Evolutionary conservation across 345 rosid species (phyloP).

Genomic region (Camelina sativa): DNA sequence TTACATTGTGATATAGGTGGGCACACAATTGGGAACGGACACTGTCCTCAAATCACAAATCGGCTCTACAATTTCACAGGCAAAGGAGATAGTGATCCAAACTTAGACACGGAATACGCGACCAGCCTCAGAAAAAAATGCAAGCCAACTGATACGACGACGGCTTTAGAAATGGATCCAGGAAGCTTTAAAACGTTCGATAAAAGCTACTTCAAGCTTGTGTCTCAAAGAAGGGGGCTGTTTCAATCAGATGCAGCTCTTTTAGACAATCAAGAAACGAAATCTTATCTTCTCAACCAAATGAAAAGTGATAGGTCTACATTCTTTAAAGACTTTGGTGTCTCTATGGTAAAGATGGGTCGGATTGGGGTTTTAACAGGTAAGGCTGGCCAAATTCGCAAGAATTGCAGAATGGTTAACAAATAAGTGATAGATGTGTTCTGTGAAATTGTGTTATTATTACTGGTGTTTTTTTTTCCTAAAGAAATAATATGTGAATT

Average conservation of each 20-base stretch:
- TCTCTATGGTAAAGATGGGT: constrained; percentile 76
- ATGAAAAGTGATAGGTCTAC: constrained; percentile 31
- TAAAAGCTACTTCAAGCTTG: constrained; percentile 49
- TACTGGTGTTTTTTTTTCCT: background rate
- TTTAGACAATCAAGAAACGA: constrained; percentile 52
- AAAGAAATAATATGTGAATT: background rate
- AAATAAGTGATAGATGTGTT: background rate
- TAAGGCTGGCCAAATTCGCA: constrained; percentile 56
- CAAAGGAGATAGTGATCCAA: constrained; percentile 58
- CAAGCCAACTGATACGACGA: constrained; percentile 50
- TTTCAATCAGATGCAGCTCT: constrained; percentile 72
- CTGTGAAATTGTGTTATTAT: background rate
- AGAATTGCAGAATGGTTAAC: constrained; percentile 60
- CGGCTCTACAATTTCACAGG: constrained; percentile 80
- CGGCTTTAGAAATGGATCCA: constrained; percentile 74
- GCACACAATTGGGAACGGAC: constrained; percentile 72
- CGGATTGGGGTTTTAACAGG: constrained; percentile 67
- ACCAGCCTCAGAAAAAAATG: constrained; percentile 48
- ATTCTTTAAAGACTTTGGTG: constrained; percentile 66
- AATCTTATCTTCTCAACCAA: constrained; percentile 52
- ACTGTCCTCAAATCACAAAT: constrained; percentile 53
- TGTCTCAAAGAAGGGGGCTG: constrained; percentile 62
- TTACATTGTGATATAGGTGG: constrained; percentile 45
- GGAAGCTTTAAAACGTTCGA: constrained; percentile 72
- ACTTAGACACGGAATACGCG: constrained; percentile 50